phyloP scores from a whole-genome alignment of 2,329 filamentous ascomycete species.

The Teratosphaeria zuluensis region DNA sequence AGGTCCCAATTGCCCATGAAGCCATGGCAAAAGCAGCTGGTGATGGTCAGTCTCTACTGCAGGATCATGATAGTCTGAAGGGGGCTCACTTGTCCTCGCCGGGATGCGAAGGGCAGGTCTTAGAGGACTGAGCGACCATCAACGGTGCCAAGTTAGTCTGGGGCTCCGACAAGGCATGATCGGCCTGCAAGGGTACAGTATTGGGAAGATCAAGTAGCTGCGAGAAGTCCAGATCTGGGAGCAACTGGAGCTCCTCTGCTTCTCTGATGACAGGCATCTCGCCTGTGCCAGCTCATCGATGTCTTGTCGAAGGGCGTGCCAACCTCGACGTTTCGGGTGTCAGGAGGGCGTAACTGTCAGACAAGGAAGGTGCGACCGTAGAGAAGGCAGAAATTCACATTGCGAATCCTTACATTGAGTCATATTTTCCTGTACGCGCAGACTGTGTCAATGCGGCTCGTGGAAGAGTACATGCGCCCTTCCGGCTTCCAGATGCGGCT shows the following conservation, averaged over 20 bases:
- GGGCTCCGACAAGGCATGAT: neutral
- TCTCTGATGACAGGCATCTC: constrained; percentile 9
- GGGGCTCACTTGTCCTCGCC: constrained; percentile 4
- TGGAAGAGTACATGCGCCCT: constrained; percentile 1
- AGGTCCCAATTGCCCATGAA: constrained; percentile 9
- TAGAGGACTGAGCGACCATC: neutral
- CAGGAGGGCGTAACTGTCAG: constrained; percentile 4
- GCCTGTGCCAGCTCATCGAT: neutral
- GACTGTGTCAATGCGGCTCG: neutral
- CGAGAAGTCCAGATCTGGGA: constrained; percentile 5
- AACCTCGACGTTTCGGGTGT: neutral
- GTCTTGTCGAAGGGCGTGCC: constrained; percentile 9
- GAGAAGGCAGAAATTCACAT: neutral
- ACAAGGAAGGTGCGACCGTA: neutral
- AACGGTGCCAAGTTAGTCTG: neutral
- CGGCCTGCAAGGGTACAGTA: neutral
- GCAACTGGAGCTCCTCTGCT: constrained; percentile 3
- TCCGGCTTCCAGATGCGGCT: neutral
- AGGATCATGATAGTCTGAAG: neutral
- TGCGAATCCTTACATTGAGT: neutral
- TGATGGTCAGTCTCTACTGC: neutral
- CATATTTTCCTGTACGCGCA: neutral
- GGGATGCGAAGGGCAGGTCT: constrained; percentile 8
- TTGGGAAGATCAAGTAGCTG: constrained; percentile 2
- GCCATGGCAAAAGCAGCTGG: constrained; percentile 13